Conservation (phyloP, 371 early-diverging fungal genomes). For the Mucor indicus region DNA sequence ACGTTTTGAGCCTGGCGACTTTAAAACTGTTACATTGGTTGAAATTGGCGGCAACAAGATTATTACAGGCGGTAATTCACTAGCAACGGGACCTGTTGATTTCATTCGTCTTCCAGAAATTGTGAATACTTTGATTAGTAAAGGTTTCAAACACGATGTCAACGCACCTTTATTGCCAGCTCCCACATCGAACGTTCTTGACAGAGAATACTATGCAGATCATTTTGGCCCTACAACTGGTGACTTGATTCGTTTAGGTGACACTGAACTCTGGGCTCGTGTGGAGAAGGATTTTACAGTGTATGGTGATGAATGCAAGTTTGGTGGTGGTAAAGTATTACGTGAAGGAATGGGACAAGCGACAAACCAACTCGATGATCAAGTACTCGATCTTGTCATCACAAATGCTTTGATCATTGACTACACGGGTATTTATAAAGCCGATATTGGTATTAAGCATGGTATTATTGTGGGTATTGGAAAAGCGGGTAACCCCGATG, state of each 20-base stretch:
- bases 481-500: constrained; percentile 94
- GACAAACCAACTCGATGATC: constrained; percentile 53
- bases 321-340: constrained; percentile 84
- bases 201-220: constrained; percentile 77
- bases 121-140: constrained; percentile 33
- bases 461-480: constrained; percentile 88
- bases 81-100: constrained; percentile 76
- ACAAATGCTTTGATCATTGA: constrained; percentile 92
- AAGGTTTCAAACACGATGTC: constrained; percentile 61
- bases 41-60: constrained; percentile 81
- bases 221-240: constrained; percentile 93
- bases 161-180: constrained; percentile 39
- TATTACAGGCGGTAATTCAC: constrained; percentile 81
- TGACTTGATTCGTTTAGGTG: constrained; percentile 85
- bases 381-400: constrained; percentile 87
- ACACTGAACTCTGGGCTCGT: constrained; percentile 80
- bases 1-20: constrained; percentile 84
- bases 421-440: constrained; percentile 92
- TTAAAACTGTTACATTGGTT: constrained; percentile 77
- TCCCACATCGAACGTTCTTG: constrained; percentile 56
- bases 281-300: constrained; percentile 85
- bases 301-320: constrained; percentile 93
- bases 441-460: constrained; percentile 90
- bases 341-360: constrained; percentile 96
- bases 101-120: constrained; percentile 41